Evolutionary conservation across 768 basidiomycete genomes (phyloP).

Genomic region (Dioszegia aurantiaca): DNA sequence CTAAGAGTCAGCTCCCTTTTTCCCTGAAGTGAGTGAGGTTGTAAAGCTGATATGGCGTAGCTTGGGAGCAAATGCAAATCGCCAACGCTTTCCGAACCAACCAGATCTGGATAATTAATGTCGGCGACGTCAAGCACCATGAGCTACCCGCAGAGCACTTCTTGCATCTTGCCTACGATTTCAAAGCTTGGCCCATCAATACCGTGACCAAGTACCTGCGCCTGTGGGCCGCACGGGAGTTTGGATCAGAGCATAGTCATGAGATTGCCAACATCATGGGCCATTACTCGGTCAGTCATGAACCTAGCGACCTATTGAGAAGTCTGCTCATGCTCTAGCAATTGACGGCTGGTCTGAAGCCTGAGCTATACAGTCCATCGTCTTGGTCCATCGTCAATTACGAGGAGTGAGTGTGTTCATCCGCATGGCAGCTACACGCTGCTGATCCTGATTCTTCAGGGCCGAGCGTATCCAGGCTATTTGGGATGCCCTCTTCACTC

Average conservation of each 20-base stretch:
- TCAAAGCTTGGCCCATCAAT: slow-evolving; percentile 59
- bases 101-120: slow-evolving; percentile 69
- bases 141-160: slow-evolving; percentile 71
- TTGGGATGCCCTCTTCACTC: slow-evolving; percentile 58
- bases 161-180: slow-evolving; percentile 64
- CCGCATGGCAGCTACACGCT: not conserved
- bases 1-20: slow-evolving; percentile 55
- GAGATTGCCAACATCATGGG: slow-evolving; percentile 59
- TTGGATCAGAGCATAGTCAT: slow-evolving; percentile 56
- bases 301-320: not conserved
- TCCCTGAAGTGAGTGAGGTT: not conserved
- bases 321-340: slow-evolving; percentile 55
- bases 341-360: slow-evolving; percentile 59
- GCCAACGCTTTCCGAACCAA: slow-evolving; percentile 63
- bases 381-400: slow-evolving; percentile 67
- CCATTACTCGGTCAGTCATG: slow-evolving; percentile 29
- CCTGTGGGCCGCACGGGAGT: slow-evolving; percentile 66
- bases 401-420: slow-evolving; percentile 59
- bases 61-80: slow-evolving; percentile 68
- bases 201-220: slow-evolving; percentile 61
- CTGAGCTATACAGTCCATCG: slow-evolving; percentile 64
- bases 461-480: slow-evolving; percentile 60
- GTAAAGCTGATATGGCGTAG: slow-evolving; percentile 54
- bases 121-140: slow-evolving; percentile 72
- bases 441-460: slow-evolving; percentile 49